Percentiles rank a stretch among this genome's conserved stretches.
Evolutionary conservation across 2,329 filamentous ascomycete genomes (phyloP).

Genomic region (Aspergillus sp.): DNA sequence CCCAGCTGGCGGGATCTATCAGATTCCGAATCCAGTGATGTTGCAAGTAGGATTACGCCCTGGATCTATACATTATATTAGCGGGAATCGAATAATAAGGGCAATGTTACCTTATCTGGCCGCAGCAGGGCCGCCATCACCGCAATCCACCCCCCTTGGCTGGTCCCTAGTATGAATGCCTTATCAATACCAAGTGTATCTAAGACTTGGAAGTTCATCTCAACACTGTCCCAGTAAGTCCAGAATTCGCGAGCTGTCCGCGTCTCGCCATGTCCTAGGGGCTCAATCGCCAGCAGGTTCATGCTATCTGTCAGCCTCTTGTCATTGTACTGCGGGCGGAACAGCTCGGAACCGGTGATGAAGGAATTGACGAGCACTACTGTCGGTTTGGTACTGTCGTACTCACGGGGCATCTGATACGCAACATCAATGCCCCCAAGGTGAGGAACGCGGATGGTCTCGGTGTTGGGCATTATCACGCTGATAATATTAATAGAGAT

Average conservation of each 20-base stretch:
- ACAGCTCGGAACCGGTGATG: not conserved
- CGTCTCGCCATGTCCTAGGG: not conserved
- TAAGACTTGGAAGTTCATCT: not conserved
- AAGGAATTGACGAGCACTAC: not conserved
- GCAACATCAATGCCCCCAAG: not conserved
- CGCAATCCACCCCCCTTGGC: not conserved
- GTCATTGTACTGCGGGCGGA: not conserved
- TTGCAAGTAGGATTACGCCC: not conserved
- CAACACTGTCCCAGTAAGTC: not conserved
- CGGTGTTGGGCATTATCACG: not conserved
- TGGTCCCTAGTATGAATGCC: not conserved
- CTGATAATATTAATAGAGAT: too few species aligned
- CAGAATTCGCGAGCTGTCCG: not conserved
- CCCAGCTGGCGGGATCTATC: not conserved
- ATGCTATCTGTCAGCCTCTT: not conserved
- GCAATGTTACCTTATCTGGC: not conserved
- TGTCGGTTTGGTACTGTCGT: not conserved
- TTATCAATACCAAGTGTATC: not conserved
- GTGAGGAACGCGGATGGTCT: not conserved
- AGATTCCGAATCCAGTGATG: not conserved
- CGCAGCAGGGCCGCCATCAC: not conserved
- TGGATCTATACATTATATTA: not conserved
- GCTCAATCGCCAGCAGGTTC: not conserved
- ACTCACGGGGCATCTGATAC: not conserved
- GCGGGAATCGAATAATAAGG: not conserved